Conservation (phyloP, 257 asterid genomes). For the Verbascum thapsus region DNA sequence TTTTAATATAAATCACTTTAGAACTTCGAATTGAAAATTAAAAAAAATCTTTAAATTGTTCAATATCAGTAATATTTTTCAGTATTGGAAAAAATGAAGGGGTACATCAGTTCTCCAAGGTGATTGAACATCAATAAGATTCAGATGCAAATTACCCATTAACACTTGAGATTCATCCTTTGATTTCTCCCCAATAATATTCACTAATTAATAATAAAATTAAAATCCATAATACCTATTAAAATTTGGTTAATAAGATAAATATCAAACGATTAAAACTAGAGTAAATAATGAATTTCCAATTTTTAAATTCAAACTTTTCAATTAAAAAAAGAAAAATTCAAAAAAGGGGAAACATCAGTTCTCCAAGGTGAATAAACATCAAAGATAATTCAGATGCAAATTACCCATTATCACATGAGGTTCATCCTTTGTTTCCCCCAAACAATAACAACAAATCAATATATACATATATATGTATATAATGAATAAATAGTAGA, state of each 20-base stretch:
- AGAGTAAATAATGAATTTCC: no score
- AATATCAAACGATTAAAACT: no score
- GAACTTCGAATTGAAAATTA: no score
- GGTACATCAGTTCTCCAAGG: conserved; percentile 35
- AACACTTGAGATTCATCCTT: conserved; percentile 16
- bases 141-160: conserved; percentile 33
- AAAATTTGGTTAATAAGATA: no score
- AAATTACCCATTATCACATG: conserved; percentile 28
- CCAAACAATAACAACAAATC: neutral
- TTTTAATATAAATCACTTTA: no score
- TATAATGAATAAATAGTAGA: neutral
- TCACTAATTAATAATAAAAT: no score
- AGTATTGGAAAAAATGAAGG: no score
- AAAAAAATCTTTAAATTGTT: no score
- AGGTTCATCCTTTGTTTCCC: conserved; percentile 23
- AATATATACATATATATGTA: neutral
- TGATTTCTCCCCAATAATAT: neutral
- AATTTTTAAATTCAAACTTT: no score
- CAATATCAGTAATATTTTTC: no score
- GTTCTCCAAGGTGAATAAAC: conserved; percentile 32
- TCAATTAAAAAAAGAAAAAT: no score
- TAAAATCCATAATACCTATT: no score
- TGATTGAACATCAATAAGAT: conserved; percentile 19
- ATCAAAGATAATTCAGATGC: conserved; percentile 24
- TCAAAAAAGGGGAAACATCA: neutral